phyloP scores from a whole-genome alignment of 1,139 yeast genomes.

The Candida sanyaensis region DNA sequence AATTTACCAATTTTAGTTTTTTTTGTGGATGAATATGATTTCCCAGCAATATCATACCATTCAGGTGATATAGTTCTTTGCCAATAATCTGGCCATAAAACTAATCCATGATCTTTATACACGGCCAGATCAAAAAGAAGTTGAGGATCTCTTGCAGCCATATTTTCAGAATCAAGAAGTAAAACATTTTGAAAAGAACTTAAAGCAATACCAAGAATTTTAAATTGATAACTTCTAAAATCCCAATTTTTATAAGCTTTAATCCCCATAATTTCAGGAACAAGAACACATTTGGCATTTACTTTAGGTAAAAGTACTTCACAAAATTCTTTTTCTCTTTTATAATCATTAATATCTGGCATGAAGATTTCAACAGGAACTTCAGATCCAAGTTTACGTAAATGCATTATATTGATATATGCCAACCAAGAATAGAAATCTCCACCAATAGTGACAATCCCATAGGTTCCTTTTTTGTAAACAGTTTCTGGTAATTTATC shows the following conservation, averaged over 20 bases:
- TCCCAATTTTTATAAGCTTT: slow-evolving; percentile 34
- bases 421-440: slow-evolving; percentile 41
- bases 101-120: slow-evolving; percentile 56
- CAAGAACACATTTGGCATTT: slow-evolving; percentile 32
- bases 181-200: slow-evolving; percentile 44
- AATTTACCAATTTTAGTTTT: slow-evolving; percentile 25
- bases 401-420: slow-evolving; percentile 31
- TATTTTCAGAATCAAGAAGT: slow-evolving; percentile 45
- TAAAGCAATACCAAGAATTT: slow-evolving; percentile 39
- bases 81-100: slow-evolving; percentile 88
- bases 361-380: slow-evolving; percentile 40
- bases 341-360: slow-evolving; percentile 34
- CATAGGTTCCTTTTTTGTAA: slow-evolving; percentile 28
- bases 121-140: slow-evolving; percentile 53
- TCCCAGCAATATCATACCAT: slow-evolving; percentile 64
- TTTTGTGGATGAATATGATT: slow-evolving; percentile 24
- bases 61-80: slow-evolving; percentile 67
- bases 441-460: slow-evolving; percentile 42
- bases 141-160: slow-evolving; percentile 37
- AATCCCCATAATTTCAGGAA: slow-evolving; percentile 37
- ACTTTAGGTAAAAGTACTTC: slow-evolving; percentile 23
- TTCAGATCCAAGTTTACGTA: slow-evolving; percentile 35
- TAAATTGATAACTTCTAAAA: slow-evolving; percentile 40
- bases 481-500: slow-evolving; percentile 21
- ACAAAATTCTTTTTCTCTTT: slow-evolving; percentile 28